phyloP scores from a whole-genome alignment of 768 basidiomycete species.

The Mycena sanguinolenta region DNA sequence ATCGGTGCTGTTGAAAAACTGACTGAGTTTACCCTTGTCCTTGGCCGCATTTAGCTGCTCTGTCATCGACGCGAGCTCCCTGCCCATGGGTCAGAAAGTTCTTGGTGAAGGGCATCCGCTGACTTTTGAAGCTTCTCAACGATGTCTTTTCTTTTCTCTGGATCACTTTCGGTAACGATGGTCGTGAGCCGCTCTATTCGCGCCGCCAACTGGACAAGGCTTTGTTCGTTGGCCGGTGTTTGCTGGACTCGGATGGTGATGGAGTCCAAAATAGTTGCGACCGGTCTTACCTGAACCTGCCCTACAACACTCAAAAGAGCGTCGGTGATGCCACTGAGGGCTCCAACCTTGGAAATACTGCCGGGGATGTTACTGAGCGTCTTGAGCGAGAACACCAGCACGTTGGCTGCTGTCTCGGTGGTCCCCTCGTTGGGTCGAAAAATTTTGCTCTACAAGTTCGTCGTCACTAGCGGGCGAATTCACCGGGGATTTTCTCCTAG shows the following conservation, averaged over 20 bases:
- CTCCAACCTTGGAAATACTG: no score
- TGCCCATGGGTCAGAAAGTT: background rate
- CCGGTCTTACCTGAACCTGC: constrained; percentile 13
- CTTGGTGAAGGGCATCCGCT: background rate
- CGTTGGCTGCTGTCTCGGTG: background rate
- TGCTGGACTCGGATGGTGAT: background rate
- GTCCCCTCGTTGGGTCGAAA: no score
- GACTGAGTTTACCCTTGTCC: constrained; percentile 1
- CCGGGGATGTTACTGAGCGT: background rate
- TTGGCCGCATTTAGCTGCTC: constrained; percentile 2
- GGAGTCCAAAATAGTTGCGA: no score
- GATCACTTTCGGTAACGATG: background rate
- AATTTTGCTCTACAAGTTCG: no score
- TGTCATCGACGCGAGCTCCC: constrained; percentile 21
- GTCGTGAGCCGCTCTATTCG: constrained; percentile 20
- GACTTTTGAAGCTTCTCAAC: no score
- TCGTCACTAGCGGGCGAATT: no score
- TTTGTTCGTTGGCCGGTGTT: constrained; percentile 1
- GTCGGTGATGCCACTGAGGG: constrained; percentile 11
- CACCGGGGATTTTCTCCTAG: no score
- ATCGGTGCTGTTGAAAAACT: constrained; percentile 29
- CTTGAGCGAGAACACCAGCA: background rate
- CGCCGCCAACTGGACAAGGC: constrained; percentile 14
- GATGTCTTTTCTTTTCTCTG: no score
- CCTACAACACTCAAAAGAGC: background rate